Percentiles rank a stretch among this genome's conserved stretches.
phyloP scores from a whole-genome alignment of 192 early-diverging fungal species.

The Spinellus fusiger region DNA sequence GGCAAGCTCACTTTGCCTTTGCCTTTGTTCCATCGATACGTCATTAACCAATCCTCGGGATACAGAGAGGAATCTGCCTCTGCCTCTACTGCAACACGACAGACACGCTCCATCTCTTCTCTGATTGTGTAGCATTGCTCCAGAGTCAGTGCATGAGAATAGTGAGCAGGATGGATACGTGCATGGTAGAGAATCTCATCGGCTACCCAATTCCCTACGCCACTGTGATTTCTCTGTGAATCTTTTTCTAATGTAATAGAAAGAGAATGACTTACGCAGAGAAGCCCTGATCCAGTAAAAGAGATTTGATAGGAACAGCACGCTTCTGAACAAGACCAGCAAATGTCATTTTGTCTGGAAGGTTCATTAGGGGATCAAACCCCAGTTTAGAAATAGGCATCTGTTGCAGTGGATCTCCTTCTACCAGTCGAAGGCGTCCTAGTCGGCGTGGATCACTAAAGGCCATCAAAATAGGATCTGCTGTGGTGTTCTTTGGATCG shows the following conservation, averaged over 20 bases:
- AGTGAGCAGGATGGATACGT: conserved; percentile 60
- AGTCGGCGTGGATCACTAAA: conserved; percentile 70
- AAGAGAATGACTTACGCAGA: conserved; percentile 33
- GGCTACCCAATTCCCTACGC: conserved; percentile 85
- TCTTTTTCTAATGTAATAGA: not conserved
- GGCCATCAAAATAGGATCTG: conserved; percentile 4
- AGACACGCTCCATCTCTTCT: conserved; percentile 41
- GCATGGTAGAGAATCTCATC: conserved; percentile 79
- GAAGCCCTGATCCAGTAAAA: conserved; percentile 73
- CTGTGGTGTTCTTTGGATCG: conserved; percentile 2
- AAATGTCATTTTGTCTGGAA: conserved; percentile 52
- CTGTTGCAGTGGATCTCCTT: conserved; percentile 38
- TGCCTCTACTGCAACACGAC: conserved; percentile 46
- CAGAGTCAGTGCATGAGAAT: conserved; percentile 38
- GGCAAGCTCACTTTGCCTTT: conserved; percentile 43
- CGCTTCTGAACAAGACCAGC: conserved; percentile 27
- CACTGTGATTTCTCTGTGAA: conserved; percentile 23
- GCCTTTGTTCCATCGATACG: conserved; percentile 68
- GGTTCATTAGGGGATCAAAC: conserved; percentile 64
- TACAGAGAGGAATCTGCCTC: conserved; percentile 66
- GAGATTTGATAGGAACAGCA: conserved; percentile 58
- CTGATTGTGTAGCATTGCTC: conserved; percentile 43
- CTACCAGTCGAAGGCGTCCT: conserved; percentile 55
- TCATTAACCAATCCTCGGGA: conserved; percentile 74
- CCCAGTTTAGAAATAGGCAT: conserved; percentile 60